Conservation (phyloP, 192 early-diverging fungal genomes). For the Bifiguratus adelaidae region DNA sequence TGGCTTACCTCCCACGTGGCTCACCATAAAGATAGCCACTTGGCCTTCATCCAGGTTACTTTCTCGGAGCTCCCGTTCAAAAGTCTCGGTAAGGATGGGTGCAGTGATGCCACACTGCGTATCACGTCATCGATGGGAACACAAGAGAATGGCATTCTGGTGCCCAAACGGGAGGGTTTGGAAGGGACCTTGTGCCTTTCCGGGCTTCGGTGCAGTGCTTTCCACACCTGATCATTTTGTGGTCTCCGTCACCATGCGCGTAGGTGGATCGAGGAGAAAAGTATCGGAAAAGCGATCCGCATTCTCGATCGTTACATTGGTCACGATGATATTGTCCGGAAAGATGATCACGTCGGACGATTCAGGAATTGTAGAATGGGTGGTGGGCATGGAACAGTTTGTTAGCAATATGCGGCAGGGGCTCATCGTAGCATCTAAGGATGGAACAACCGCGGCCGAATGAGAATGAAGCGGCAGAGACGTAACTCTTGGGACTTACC, state of each 20-base stretch:
- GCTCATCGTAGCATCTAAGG: no score
- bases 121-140: conserved; percentile 31
- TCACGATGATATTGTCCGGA: conserved; percentile 33
- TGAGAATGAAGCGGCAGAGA: no score
- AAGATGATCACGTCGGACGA: conserved; percentile 24
- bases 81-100: conserved; percentile 27
- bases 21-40: conserved; percentile 23
- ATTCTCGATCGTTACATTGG: conserved; percentile 23
- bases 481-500: no score
- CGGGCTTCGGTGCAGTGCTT: no score
- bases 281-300: conserved; percentile 25
- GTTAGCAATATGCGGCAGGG: conserved; percentile 22
- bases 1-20: conserved; percentile 32
- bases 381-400: conserved; percentile 13
- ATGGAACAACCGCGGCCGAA: no score
- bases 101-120: conserved; percentile 33
- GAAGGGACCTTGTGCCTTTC: conserved; percentile 8
- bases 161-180: no score
- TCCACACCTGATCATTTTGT: no score
- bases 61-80: conserved; percentile 18
- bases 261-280: no score
- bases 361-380: conserved; percentile 14
- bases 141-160: conserved; percentile 35
- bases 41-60: conserved; percentile 18
- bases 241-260: no score